A percentile compares a stretch with the other conserved stretches of the same genome.
These are phyloP conservation scores for Scolecobasidium constrictum DNA, from an alignment of 2,329 filamentous ascomycete genomes.

Conservation along the genomic window DNA sequence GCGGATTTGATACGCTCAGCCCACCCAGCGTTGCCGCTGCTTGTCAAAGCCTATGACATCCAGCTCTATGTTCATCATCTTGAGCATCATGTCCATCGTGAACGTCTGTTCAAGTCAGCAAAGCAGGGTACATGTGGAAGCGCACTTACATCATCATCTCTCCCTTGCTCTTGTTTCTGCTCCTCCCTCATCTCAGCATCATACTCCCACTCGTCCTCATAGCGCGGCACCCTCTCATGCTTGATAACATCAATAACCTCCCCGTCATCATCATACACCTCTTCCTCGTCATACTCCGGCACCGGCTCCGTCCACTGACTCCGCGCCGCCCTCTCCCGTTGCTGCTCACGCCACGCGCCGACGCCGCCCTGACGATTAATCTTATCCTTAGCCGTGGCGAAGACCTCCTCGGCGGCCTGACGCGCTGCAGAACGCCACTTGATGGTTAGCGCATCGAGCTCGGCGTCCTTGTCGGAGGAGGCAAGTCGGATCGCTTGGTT, in stretches of 20 bases:
- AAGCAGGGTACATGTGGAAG: not conserved
- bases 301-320: constrained; percentile 4
- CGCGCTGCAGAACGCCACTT: constrained; percentile 11
- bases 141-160: constrained; percentile 29
- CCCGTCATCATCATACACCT: constrained; percentile 13
- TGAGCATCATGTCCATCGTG: constrained; percentile 61
- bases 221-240: constrained; percentile 19
- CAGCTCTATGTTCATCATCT: constrained; percentile 51
- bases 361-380: constrained; percentile 11
- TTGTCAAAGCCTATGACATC: constrained; percentile 53
- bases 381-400: constrained; percentile 6
- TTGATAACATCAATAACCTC: constrained; percentile 14
- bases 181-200: constrained; percentile 17
- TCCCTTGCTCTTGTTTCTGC: constrained; percentile 23
- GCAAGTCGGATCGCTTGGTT: constrained; percentile 5
- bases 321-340: constrained; percentile 7
- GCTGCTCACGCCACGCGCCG: constrained; percentile 9
- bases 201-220: constrained; percentile 34
- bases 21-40: constrained; percentile 45
- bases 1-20: too few relatives aligned
- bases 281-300: constrained; percentile 17
- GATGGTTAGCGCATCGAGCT: constrained; percentile 8
- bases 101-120: constrained; percentile 39
- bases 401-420: constrained; percentile 11
- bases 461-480: constrained; percentile 1